Evolutionary conservation across 1,284 basidiomycete species (phyloP).

Genomic region (Melampsora larici-populina): DNA sequence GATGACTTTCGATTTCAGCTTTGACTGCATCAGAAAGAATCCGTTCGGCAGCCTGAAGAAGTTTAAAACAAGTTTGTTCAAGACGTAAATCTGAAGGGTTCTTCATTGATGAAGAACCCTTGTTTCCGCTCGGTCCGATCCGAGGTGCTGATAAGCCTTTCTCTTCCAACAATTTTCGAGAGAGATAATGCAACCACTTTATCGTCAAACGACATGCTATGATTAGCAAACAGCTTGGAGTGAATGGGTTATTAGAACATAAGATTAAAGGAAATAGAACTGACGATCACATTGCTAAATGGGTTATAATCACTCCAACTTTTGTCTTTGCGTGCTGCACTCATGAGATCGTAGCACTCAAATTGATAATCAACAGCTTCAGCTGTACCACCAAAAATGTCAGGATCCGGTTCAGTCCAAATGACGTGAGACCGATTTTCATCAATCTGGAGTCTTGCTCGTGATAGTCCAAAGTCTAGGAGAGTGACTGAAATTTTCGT

Average conservation of each 20-base stretch:
- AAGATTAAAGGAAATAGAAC: neutral
- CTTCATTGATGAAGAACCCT: neutral
- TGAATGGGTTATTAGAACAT: neutral
- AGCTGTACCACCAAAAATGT: constrained; percentile 28
- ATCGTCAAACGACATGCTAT: neutral
- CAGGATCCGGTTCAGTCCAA: constrained; percentile 32
- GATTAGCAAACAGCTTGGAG: neutral
- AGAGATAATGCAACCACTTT: constrained; percentile 40
- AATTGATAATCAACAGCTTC: constrained; percentile 36
- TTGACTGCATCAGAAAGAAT: neutral
- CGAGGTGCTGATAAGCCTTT: constrained; percentile 11
- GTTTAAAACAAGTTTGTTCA: constrained; percentile 3
- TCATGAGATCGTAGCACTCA: constrained; percentile 35
- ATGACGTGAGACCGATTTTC: neutral
- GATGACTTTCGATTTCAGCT: neutral
- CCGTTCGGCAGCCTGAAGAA: neutral
- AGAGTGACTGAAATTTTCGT: constrained; percentile 15
- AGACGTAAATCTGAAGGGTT: neutral
- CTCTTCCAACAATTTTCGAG: constrained; percentile 28
- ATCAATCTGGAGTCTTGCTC: constrained; percentile 8
- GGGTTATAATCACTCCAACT: constrained; percentile 20
- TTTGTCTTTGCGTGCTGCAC: constrained; percentile 8
- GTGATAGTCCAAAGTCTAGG: constrained; percentile 31
- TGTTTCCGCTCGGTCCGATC: neutral
- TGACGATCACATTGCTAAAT: constrained; percentile 33